phyloP scores from a whole-genome alignment of 352 stramenopile genomes.

The Aphanomyces cochlioides region DNA sequence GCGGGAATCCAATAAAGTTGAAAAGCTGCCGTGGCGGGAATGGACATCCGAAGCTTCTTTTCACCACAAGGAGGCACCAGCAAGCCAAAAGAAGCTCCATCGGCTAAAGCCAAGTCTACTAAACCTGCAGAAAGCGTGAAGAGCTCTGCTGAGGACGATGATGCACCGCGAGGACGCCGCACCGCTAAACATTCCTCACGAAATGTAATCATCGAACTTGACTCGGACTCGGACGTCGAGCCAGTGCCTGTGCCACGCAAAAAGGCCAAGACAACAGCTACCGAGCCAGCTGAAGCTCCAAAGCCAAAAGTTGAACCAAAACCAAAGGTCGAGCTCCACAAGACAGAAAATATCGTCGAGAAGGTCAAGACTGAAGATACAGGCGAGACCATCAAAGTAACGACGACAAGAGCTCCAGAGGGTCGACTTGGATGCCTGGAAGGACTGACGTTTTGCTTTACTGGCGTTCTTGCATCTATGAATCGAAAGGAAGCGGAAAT shows the following conservation, averaged over 20 bases:
- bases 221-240: constrained; percentile 26
- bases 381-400: neutral
- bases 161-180: neutral
- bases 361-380: neutral
- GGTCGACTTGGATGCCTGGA: constrained; percentile 57
- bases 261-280: constrained; percentile 15
- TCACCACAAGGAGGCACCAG: constrained; percentile 39
- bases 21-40: constrained; percentile 24
- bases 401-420: constrained; percentile 12
- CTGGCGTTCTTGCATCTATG: constrained; percentile 55
- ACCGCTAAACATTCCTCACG: neutral
- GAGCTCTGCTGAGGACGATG: constrained; percentile 2
- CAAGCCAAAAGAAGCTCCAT: constrained; percentile 6
- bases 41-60: constrained; percentile 88
- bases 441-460: constrained; percentile 73
- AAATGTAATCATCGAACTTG: constrained; percentile 25
- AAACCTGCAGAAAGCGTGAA: neutral
- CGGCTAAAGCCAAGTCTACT: constrained; percentile 2
- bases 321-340: neutral
- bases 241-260: constrained; percentile 13
- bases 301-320: constrained; percentile 14
- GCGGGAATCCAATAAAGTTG: constrained; percentile 14
- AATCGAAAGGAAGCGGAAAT: constrained; percentile 64
- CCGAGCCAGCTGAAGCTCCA: constrained; percentile 1
- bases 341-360: neutral